phyloP scores from a whole-genome alignment of 352 stramenopile species.

The Globisporangium solare region DNA sequence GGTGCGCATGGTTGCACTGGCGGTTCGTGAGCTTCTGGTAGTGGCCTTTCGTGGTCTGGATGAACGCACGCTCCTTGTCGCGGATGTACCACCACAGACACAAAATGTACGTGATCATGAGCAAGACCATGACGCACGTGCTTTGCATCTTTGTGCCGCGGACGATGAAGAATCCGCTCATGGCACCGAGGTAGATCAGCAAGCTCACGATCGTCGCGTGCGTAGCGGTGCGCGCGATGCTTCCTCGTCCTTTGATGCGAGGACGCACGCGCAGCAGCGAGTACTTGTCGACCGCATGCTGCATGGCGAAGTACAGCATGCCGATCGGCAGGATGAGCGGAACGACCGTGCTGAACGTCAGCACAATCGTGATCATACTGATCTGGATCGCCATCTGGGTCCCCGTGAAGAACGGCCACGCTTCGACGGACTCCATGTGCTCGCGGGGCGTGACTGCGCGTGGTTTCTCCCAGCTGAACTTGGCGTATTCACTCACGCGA shows the following conservation, averaged over 20 bases:
- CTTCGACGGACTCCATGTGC: conserved; percentile 63
- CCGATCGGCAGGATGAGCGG: conserved; percentile 78
- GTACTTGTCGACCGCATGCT: conserved; percentile 85
- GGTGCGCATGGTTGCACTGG: conserved; percentile 35
- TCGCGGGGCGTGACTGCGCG: conserved; percentile 72
- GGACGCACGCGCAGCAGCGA: conserved; percentile 71
- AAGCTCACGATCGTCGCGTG: conserved; percentile 79
- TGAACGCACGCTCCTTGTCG: conserved; percentile 77
- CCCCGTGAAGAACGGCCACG: conserved; percentile 79
- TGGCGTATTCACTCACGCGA: conserved; percentile 71
- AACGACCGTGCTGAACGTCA: conserved; percentile 85
- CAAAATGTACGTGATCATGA: conserved; percentile 83
- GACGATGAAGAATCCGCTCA: conserved; percentile 83
- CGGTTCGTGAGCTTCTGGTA: conserved; percentile 32
- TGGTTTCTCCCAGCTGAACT: conserved; percentile 77
- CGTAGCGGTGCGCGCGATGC: conserved; percentile 74
- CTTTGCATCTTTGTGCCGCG: conserved; percentile 72
- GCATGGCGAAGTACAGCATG: conserved; percentile 81
- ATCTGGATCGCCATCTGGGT: conserved; percentile 84
- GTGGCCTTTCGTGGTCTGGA: conserved; percentile 29
- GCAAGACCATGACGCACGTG: conserved; percentile 58
- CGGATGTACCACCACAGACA: conserved; percentile 78
- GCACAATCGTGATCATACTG: conserved; percentile 74
- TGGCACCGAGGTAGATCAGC: conserved; percentile 75
- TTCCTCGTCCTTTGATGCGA: conserved; percentile 79